Evolutionary conservation across 768 basidiomycete genomes (phyloP).

Genomic region (Tricholoma furcatifolium): DNA sequence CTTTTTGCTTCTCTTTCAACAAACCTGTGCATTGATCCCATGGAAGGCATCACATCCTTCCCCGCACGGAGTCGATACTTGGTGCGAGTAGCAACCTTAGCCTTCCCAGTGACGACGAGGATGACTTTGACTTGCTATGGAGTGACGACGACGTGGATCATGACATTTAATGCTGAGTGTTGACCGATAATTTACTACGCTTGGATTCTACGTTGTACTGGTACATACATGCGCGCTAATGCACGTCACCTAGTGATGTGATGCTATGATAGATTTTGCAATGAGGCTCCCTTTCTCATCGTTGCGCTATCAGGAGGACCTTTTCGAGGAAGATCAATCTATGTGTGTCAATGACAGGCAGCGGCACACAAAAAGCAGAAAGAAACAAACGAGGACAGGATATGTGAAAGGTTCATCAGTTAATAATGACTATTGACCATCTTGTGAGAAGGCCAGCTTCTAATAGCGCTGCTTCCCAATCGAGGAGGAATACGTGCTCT

Average conservation of each 20-base stretch:
- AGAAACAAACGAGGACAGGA: not conserved
- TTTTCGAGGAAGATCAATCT: no score
- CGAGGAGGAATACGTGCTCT: slow-evolving; percentile 42
- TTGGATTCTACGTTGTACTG: not conserved
- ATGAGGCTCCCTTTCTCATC: no score
- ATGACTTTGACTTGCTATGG: slow-evolving; percentile 51
- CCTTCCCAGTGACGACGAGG: slow-evolving; percentile 51
- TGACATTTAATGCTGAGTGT: not conserved
- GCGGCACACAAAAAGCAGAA: no score
- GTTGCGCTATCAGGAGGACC: no score
- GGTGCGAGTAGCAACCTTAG: slow-evolving; percentile 43
- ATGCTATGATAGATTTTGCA: no score
- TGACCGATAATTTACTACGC: not conserved
- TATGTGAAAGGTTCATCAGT: slow-evolving; percentile 9
- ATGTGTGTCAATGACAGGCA: no score
- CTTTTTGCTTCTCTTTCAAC: not conserved
- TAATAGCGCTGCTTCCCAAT: slow-evolving; percentile 54
- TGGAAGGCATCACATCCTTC: slow-evolving; percentile 40
- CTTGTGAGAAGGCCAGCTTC: slow-evolving; percentile 40
- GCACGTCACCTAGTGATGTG: not conserved
- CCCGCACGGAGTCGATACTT: slow-evolving; percentile 26
- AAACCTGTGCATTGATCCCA: not conserved
- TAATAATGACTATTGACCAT: slow-evolving; percentile 42
- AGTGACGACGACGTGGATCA: slow-evolving; percentile 41
- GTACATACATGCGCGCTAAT: not conserved